Base-by-base conservation (phyloP, 2,329 filamentous ascomycete genomes). In the Penicillium brevicompactum region DNA sequence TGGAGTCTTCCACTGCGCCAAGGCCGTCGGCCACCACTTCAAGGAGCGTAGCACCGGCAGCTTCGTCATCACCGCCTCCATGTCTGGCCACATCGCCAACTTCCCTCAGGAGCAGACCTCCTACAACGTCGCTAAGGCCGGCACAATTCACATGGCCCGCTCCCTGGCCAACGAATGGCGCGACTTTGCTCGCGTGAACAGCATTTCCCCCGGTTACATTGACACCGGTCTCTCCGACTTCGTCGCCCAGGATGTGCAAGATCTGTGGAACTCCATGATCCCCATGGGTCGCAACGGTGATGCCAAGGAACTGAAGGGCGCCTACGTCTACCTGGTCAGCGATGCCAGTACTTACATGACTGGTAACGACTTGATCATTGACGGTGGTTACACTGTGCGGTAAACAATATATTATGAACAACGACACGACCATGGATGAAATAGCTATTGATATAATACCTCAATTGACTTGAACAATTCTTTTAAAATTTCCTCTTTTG, bases 1-100 rank as follows among this genome's bases (percentile, higher is more conserved):
- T n/a, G 92, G 92, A 11, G 86, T 83, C 27, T 90, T 91, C 76
- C 85, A 92, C 83, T 95, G 91, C 60, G 91, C 91, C 24, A 90
- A 93, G 78, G 91, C 91, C 18, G 90, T 91, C n/a, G 92, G 92
- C 32, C 83, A 87, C 52, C 88, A 94, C 76, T 88, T 87, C 82
- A 85, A 85, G 74, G 77, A 87, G 75, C 81, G 83, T 58, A 83
- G 84, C 64, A 85, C 78, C 10, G 86, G 86, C 47, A 84, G 80
- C 58, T 82, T 88, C 70, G 79, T 89, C 74, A 85, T 87, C 71
- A 89, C 86, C 38, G 80, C 85, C n/a, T 84, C 81, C 64, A 88
- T 83, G 80, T 79, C 76, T 5, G 80, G 80, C 11, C 80, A 82
- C 64, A 81, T 82, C 58, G 80, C 76, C 66, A 83, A 82, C 66